Evolutionary conservation across 306 rosid genomes (phyloP).

Genomic region (Spatholobus suberectus): DNA sequence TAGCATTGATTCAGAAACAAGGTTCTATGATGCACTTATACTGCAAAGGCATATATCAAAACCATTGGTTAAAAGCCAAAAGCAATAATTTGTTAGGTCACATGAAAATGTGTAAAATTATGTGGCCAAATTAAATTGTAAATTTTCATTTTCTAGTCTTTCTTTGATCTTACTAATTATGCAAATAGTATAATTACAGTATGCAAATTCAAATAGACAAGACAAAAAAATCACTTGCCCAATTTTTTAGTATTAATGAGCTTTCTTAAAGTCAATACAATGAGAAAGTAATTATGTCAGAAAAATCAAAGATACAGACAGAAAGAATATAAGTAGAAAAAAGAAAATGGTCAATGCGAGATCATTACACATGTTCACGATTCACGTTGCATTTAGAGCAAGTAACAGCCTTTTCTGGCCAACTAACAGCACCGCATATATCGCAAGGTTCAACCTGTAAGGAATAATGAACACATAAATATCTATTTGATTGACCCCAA

Average conservation of each 20-base stretch:
- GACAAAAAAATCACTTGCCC: background rate
- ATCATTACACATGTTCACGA: conserved; percentile 65
- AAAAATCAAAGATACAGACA: background rate
- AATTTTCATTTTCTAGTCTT: background rate
- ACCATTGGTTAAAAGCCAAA: background rate
- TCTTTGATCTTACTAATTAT: conserved; percentile 3
- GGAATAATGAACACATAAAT: conserved; percentile 26
- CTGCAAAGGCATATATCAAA: conserved; percentile 4
- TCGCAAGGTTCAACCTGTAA: conserved; percentile 63
- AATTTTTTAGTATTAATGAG: background rate
- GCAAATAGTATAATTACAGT: conserved; percentile 3
- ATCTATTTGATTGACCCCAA: background rate
- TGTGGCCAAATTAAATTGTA: background rate
- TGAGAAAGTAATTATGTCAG: background rate
- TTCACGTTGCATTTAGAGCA: conserved; percentile 57
- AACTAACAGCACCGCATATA: conserved; percentile 58
- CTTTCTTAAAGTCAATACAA: background rate
- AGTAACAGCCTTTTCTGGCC: conserved; percentile 40
- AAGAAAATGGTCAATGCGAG: background rate
- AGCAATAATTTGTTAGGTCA: background rate
- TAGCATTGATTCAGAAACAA: conserved; percentile 30
- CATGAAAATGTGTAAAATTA: background rate
- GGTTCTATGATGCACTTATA: background rate
- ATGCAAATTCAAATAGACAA: conserved; percentile 20
- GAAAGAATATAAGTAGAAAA: background rate